A percentile compares a stretch with the other conserved stretches of the same genome.
Conservation (phyloP, 306 rosid species). For the Vachellia collinsii region DNA sequence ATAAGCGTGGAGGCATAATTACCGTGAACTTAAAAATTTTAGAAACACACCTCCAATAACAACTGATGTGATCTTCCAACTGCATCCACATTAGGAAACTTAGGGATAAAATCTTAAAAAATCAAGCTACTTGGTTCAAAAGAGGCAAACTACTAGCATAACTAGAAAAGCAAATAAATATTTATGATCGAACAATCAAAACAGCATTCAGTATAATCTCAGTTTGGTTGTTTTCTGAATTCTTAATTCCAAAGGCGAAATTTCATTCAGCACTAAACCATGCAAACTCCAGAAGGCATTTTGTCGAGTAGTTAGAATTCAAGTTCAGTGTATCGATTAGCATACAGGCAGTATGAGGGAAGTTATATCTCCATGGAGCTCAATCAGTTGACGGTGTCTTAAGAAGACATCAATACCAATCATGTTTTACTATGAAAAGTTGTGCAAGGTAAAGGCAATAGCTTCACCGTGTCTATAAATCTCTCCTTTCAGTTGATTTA, state of each 20-base stretch:
- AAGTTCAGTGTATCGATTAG: not conserved
- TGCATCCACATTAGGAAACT: slow-evolving; percentile 54
- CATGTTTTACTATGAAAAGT: not conserved
- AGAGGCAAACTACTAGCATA: slow-evolving; percentile 14
- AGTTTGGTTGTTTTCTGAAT: not conserved
- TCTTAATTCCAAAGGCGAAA: slow-evolving; percentile 3
- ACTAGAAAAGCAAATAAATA: slow-evolving; percentile 1
- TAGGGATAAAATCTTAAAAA: slow-evolving; percentile 31
- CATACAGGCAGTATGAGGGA: not conserved
- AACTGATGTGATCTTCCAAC: slow-evolving; percentile 76
- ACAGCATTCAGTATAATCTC: slow-evolving; percentile 3
- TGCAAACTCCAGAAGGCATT: not conserved
- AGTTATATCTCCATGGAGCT: not conserved
- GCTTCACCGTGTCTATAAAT: not conserved
- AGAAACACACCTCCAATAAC: slow-evolving; percentile 60
- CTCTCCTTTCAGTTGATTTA: not conserved
- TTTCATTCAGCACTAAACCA: not conserved
- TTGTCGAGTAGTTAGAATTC: not conserved
- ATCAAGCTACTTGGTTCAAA: not conserved
- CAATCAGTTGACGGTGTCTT: not conserved
- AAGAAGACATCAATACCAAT: not conserved
- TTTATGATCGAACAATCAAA: not conserved
- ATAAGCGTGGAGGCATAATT: slow-evolving; percentile 2
- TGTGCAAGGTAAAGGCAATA: not conserved
- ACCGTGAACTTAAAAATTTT: slow-evolving; percentile 3